Evolutionary conservation across 2,329 filamentous ascomycete species (phyloP).

Genomic region (Pyrenochaeta sp.): DNA sequence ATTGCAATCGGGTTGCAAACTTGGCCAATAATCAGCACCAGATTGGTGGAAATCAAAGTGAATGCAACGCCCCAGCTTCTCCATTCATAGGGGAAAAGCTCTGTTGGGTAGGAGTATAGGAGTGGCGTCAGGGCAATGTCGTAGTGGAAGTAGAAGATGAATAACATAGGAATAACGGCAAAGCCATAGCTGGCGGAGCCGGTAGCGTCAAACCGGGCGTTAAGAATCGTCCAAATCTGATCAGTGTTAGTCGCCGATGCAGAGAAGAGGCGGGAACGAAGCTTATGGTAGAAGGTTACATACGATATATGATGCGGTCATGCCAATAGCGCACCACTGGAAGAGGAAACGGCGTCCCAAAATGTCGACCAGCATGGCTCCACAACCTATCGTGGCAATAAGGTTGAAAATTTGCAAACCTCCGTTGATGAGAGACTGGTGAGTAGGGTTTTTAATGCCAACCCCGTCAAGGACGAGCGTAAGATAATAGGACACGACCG

Average conservation of each 20-base stretch:
- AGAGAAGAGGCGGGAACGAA: background rate
- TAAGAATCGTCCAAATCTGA: too few species aligned
- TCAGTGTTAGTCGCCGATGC: too few species aligned
- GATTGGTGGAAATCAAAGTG: slow-evolving; percentile 1
- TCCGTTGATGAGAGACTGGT: slow-evolving; percentile 49
- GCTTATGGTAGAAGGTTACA: slow-evolving; percentile 52
- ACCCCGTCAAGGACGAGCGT: slow-evolving; percentile 47
- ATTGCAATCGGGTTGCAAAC: slow-evolving; percentile 67
- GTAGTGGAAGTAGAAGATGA: slow-evolving; percentile 14
- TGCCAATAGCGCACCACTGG: slow-evolving; percentile 51
- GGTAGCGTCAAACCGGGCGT: too few species aligned
- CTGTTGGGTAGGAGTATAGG: slow-evolving; percentile 36
- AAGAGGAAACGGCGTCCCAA: slow-evolving; percentile 55
- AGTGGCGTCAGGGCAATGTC: slow-evolving; percentile 45
- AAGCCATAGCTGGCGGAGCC: background rate
- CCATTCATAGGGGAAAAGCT: slow-evolving; percentile 44
- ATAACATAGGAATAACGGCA: slow-evolving; percentile 11
- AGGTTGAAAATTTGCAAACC: slow-evolving; percentile 53
- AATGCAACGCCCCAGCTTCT: slow-evolving; percentile 14
- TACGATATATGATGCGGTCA: slow-evolving; percentile 53
- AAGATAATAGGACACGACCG: slow-evolving; percentile 46
- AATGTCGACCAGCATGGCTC: slow-evolving; percentile 51
- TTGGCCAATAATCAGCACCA: slow-evolving; percentile 27
- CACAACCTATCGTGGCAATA: slow-evolving; percentile 32
- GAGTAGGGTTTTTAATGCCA: slow-evolving; percentile 42